phyloP scores from a whole-genome alignment of 75 land plant genomes.

The Sequoiadendron giganteum region DNA sequence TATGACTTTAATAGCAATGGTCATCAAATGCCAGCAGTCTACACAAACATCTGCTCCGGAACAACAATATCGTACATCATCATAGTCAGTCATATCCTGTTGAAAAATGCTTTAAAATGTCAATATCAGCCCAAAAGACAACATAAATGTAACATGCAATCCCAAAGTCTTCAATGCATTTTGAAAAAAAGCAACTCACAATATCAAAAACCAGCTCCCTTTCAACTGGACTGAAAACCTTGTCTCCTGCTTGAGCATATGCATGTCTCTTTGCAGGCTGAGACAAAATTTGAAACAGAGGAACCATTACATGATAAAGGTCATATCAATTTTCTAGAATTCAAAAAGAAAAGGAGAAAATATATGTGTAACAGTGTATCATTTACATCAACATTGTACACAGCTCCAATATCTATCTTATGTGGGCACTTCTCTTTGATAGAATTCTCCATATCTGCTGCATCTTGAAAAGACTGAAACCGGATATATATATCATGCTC shows the following conservation, averaged over 20 bases:
- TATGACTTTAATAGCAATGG: conserved; percentile 93
- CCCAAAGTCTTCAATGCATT: background rate
- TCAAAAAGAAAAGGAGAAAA: background rate
- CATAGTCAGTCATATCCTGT: conserved; percentile 99
- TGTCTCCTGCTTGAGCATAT: conserved; percentile 68
- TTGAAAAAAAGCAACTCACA: conserved; percentile 40
- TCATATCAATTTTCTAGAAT: background rate
- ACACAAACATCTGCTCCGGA: conserved; percentile 92
- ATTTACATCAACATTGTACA: conserved; percentile 94
- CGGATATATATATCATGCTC: conserved; percentile 83
- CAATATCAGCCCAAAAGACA: background rate
- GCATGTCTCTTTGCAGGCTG: conserved; percentile 97
- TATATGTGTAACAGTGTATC: background rate
- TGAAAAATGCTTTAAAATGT: background rate
- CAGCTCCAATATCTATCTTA: conserved; percentile 97
- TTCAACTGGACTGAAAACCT: conserved; percentile 87
- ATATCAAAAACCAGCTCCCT: conserved; percentile 97
- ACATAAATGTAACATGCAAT: background rate
- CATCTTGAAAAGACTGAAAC: conserved; percentile 79
- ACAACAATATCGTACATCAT: conserved; percentile 95
- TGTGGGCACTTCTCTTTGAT: conserved; percentile 80
- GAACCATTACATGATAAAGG: background rate
- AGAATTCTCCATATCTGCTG: conserved; percentile 70
- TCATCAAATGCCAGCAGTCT: conserved; percentile 99
- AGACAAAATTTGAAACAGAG: conserved; percentile 2